A percentile compares a stretch with the other conserved stretches of the same genome.
These are phyloP conservation scores for Kodamaea plutei DNA, from an alignment of 1,139 yeast species.

Conservation along the genomic window DNA sequence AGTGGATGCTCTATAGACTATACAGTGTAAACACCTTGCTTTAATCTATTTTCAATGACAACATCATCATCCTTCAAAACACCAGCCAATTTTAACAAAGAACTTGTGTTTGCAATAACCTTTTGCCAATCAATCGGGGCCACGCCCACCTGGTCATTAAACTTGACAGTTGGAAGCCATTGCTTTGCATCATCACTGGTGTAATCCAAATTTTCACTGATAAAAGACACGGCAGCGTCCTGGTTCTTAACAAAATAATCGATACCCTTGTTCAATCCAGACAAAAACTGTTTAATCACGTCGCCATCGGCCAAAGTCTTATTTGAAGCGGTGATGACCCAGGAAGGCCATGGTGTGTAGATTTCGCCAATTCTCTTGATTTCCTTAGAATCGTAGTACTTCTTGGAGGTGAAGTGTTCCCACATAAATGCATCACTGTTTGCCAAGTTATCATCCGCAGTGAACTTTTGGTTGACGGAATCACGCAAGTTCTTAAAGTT, in stretches of 20 bases:
- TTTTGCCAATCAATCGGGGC: conserved; percentile 44
- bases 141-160: conserved; percentile 45
- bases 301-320: conserved; percentile 26
- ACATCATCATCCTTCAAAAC: conserved; percentile 43
- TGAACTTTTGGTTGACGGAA: conserved; percentile 59
- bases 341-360: conserved; percentile 95
- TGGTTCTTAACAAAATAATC: conserved; percentile 54
- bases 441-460: conserved; percentile 17
- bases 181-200: conserved; percentile 68
- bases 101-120: conserved; percentile 55
- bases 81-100: conserved; percentile 58
- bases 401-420: conserved; percentile 88
- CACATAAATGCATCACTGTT: conserved; percentile 88
- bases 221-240: conserved; percentile 65
- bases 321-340: conserved; percentile 65
- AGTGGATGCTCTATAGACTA: too few species aligned
- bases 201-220: conserved; percentile 68
- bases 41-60: conserved; percentile 28
- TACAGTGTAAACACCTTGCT: conserved; percentile 22
- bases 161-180: conserved; percentile 76
- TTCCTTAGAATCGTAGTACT: conserved; percentile 74
- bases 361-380: conserved; percentile 82
- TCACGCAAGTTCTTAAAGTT: conserved; percentile 74
- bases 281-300: conserved; percentile 40
- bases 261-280: conserved; percentile 64